These are phyloP conservation scores for Toxicodendron radicans DNA, from an alignment of 345 rosid genomes.

Conservation along the genomic window DNA sequence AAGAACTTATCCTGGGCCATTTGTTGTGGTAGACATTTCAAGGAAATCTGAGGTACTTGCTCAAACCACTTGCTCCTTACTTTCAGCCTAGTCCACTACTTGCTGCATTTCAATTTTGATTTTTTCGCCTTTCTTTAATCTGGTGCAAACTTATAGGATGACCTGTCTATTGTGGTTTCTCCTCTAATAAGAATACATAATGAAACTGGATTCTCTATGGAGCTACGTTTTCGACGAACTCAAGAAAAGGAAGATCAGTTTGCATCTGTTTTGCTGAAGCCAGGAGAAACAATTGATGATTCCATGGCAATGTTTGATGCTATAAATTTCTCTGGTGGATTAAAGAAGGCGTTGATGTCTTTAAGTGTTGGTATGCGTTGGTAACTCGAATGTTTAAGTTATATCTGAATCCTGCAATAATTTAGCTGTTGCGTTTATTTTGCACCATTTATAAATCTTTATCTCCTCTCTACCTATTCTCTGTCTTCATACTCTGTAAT, in stretches of 20 bases:
- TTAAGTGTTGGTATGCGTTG: constrained; percentile 68
- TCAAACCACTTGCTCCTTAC: constrained; percentile 16
- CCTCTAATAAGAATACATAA: constrained; percentile 84
- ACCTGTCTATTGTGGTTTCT: constrained; percentile 74
- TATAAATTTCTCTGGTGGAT: constrained; percentile 62
- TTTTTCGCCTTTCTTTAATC: neutral
- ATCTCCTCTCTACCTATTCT: neutral
- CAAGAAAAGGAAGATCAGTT: constrained; percentile 53
- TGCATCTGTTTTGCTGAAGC: constrained; percentile 62
- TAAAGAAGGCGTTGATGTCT: constrained; percentile 75
- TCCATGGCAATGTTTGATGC: constrained; percentile 81
- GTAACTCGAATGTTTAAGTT: constrained; percentile 12
- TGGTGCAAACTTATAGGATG: constrained; percentile 52
- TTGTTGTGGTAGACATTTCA: constrained; percentile 68
- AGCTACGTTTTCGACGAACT: constrained; percentile 75
- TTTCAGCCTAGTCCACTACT: constrained; percentile 5
- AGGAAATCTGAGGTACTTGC: constrained; percentile 66
- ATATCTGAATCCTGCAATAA: constrained; percentile 4
- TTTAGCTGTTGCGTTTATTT: neutral
- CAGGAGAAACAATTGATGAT: constrained; percentile 82
- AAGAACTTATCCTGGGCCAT: constrained; percentile 85
- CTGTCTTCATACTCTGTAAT: neutral
- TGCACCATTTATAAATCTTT: neutral
- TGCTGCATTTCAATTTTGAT: constrained; percentile 6
- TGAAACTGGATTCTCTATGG: constrained; percentile 74